Conservation (phyloP, 2,329 filamentous ascomycete genomes). For the Helotiales sp. region DNA sequence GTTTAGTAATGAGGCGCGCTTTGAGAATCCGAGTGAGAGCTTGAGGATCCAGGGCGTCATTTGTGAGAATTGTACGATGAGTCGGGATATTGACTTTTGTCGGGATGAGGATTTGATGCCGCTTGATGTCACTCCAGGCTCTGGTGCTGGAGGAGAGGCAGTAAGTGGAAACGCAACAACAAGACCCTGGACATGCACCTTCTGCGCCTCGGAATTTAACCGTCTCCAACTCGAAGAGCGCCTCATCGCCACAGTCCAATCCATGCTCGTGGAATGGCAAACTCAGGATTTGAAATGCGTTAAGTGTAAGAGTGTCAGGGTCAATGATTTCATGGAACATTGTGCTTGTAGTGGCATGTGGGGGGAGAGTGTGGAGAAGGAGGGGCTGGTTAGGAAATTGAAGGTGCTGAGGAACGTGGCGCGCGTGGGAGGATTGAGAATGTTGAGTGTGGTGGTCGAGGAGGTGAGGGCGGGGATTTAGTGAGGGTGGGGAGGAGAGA, state of each 20-base stretch:
- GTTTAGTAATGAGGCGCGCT: constrained; percentile 86
- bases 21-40: constrained; percentile 80
- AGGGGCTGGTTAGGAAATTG: constrained; percentile 68
- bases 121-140: constrained; percentile 8
- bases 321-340: constrained; percentile 96
- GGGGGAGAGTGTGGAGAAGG: constrained; percentile 71
- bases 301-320: constrained; percentile 71
- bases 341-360: constrained; percentile 91
- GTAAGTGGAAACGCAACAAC: neutral
- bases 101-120: constrained; percentile 83
- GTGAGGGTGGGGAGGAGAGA: neutral
- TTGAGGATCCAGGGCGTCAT: constrained; percentile 77
- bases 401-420: constrained; percentile 76
- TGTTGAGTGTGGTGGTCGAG: constrained; percentile 77
- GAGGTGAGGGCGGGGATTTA: constrained; percentile 60
- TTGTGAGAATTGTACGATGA: constrained; percentile 89
- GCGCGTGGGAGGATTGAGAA: constrained; percentile 77
- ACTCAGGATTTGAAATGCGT: constrained; percentile 87
- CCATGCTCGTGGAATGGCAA: constrained; percentile 77
- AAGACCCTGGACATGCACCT: constrained; percentile 74
- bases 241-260: constrained; percentile 77
- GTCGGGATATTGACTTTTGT: constrained; percentile 89
- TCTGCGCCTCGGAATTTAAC: constrained; percentile 78
- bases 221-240: constrained; percentile 83
- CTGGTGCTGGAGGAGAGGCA: neutral